These are phyloP conservation scores for Elsinoe fawcettii DNA, from an alignment of 2,329 filamentous ascomycete species.

Conservation along the genomic window DNA sequence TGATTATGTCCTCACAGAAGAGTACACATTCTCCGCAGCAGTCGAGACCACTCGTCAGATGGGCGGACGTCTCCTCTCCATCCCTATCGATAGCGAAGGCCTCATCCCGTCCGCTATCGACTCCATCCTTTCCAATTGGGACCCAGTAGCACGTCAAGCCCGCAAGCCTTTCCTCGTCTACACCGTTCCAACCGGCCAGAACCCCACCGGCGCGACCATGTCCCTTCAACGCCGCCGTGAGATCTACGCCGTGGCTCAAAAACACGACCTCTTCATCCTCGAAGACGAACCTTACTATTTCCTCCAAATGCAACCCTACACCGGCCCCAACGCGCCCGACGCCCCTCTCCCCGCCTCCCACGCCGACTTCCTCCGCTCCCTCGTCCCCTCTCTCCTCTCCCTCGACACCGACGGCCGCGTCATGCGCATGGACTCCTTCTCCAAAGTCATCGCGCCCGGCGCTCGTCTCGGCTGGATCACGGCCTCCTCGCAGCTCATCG, in stretches of 20 bases:
- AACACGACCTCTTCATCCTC: slow-evolving; percentile 78
- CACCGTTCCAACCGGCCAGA: slow-evolving; percentile 74
- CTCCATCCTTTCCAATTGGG: slow-evolving; percentile 57
- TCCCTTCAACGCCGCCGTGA: slow-evolving; percentile 57
- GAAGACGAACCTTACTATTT: slow-evolving; percentile 97
- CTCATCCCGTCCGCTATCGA: slow-evolving; percentile 57
- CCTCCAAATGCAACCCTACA: slow-evolving; percentile 76
- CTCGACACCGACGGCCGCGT: slow-evolving; percentile 83
- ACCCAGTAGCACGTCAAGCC: slow-evolving; percentile 47
- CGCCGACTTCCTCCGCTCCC: slow-evolving; percentile 63
- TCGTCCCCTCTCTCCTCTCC: slow-evolving; percentile 69
- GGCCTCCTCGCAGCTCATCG: slow-evolving; percentile 73
- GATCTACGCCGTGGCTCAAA: slow-evolving; percentile 69
- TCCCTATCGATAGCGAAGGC: slow-evolving; percentile 60
- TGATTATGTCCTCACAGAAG: slow-evolving; percentile 76
- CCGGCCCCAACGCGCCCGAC: slow-evolving; percentile 43
- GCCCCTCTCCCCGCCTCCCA: slow-evolving; percentile 53
- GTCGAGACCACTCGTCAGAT: slow-evolving; percentile 58
- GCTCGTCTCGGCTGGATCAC: slow-evolving; percentile 83
- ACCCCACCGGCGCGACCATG: slow-evolving; percentile 83
- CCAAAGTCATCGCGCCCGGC: slow-evolving; percentile 80
- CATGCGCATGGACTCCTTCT: slow-evolving; percentile 85
- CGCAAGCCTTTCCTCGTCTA: slow-evolving; percentile 62
- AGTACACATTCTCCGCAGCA: slow-evolving; percentile 80
- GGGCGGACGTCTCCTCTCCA: slow-evolving; percentile 52